Evolutionary conservation across 2,329 filamentous ascomycete genomes (phyloP).

Genomic region (Diaporthe eres): DNA sequence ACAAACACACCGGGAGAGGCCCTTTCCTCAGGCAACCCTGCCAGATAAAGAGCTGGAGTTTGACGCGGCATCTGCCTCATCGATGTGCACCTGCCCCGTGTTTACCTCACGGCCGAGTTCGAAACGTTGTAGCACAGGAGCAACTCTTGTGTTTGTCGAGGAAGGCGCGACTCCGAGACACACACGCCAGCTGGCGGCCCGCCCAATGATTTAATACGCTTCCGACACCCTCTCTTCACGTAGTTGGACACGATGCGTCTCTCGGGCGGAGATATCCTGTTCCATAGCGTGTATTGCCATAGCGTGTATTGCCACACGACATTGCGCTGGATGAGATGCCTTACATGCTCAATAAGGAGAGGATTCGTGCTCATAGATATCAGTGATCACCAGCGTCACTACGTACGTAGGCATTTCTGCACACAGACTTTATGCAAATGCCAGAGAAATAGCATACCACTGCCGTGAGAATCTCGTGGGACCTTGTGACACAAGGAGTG

Average conservation of each 20-base stretch:
- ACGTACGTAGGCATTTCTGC: background rate
- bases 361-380: background rate
- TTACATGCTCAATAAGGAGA: background rate
- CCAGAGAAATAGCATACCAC: background rate
- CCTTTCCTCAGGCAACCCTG: background rate
- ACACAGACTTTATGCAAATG: background rate
- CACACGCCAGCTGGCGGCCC: background rate
- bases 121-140: background rate
- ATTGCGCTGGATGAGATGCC: background rate
- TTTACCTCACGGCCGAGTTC: conserved; percentile 17
- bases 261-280: background rate
- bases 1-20: background rate
- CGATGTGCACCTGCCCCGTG: conserved; percentile 7
- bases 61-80: background rate
- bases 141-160: conserved; percentile 23
- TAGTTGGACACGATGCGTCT: background rate
- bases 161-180: conserved; percentile 8
- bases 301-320: background rate
- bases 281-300: background rate
- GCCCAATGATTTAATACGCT: background rate
- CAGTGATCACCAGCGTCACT: background rate
- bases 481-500: background rate
- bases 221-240: background rate
- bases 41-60: background rate
- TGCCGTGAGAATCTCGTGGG: background rate